These are phyloP conservation scores for Borealophlyctis nickersoniae DNA, from an alignment of 192 early-diverging fungal species.

Conservation along the genomic window DNA sequence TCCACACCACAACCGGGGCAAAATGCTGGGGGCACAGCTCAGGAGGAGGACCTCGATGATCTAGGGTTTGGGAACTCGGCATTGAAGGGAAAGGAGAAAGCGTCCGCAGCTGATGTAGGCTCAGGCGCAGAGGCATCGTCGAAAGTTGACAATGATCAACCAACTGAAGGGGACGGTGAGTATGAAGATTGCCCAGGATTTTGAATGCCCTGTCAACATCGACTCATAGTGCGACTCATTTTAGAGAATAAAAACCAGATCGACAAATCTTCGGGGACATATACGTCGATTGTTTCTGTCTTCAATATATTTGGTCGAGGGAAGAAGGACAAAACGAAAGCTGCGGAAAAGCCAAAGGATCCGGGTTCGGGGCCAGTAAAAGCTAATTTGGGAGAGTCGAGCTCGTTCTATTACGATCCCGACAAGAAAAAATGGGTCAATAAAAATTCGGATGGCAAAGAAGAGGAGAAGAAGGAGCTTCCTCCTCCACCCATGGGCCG, in stretches of 20 bases:
- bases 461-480: constrained; percentile 23
- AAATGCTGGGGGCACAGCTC: no score
- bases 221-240: no score
- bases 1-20: no score
- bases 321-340: constrained; percentile 10
- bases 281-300: no score
- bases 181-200: no score
- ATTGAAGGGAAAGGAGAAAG: background rate
- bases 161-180: no score
- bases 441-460: constrained; percentile 49
- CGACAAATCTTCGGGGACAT: no score
- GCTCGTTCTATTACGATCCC: constrained; percentile 81
- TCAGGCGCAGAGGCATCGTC: background rate
- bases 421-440: constrained; percentile 87
- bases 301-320: no score
- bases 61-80: constrained; percentile 9
- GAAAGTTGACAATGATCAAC: no score
- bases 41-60: background rate
- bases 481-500: constrained; percentile 42
- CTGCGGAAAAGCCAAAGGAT: constrained; percentile 19
- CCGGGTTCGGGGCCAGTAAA: constrained; percentile 46
- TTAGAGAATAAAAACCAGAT: no score
- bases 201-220: no score
- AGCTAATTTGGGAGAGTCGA: constrained; percentile 86
- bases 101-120: background rate